Conservation (phyloP, 345 rosid genomes). For the Euclidium syriacum region DNA sequence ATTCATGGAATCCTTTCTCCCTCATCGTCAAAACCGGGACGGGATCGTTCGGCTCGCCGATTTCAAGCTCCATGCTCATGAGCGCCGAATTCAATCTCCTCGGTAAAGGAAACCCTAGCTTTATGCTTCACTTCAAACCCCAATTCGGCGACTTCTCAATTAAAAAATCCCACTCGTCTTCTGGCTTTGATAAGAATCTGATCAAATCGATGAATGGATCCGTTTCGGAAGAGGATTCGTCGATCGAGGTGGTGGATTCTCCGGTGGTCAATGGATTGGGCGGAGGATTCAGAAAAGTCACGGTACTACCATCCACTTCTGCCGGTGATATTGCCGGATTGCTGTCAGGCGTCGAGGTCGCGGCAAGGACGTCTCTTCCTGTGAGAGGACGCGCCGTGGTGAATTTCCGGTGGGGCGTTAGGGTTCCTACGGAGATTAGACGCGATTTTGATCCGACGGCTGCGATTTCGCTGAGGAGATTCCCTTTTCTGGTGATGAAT, state of each 20-base stretch:
- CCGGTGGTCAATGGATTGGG: conserved; percentile 32
- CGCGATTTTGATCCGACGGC: conserved; percentile 33
- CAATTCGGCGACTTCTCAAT: conserved; percentile 79
- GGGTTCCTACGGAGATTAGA: conserved; percentile 67
- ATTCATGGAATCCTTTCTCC: conserved; percentile 80
- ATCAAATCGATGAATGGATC: conserved; percentile 23
- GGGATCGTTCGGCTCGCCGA: conserved; percentile 79
- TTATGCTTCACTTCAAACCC: conserved; percentile 93
- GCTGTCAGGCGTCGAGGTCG: conserved; percentile 60
- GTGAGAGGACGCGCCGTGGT: conserved; percentile 56
- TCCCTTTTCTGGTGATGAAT: conserved; percentile 78
- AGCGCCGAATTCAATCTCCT: conserved; percentile 83
- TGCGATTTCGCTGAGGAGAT: conserved; percentile 49
- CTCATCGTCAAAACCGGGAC: conserved; percentile 76
- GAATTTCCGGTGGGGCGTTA: conserved; percentile 87
- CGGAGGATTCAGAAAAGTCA: conserved; percentile 38
- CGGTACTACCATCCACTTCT: conserved; percentile 31
- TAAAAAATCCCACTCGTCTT: conserved; percentile 72
- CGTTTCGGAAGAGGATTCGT: conserved; percentile 46
- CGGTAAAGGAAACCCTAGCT: conserved; percentile 62
- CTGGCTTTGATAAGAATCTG: conserved; percentile 29
- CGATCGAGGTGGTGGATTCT: conserved; percentile 58
- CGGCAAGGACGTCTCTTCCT: conserved; percentile 72
- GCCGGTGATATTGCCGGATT: conserved; percentile 39
- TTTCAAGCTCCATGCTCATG: conserved; percentile 72